These are phyloP conservation scores for Lonicera japonica DNA, from an alignment of 129 eudicot species.

Conservation along the genomic window DNA sequence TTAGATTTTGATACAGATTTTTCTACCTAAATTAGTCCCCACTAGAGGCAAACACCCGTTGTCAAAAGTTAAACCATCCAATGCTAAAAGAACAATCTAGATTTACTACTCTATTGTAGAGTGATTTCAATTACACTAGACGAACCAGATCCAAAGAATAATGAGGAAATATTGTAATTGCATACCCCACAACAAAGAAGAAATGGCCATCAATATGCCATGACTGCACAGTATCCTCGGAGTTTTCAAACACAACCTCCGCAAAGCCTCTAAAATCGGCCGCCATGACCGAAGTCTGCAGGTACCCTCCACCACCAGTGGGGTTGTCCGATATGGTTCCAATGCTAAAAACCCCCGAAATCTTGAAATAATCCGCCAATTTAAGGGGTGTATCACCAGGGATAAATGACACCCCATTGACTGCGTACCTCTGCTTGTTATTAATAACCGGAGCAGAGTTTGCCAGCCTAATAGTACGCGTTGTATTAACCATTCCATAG, in stretches of 20 bases:
- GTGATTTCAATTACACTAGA: no score
- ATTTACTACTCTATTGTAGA: no score
- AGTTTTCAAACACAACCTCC: slow-evolving; percentile 65
- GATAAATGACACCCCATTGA: slow-evolving; percentile 52
- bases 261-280: slow-evolving; percentile 53
- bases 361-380: slow-evolving; percentile 75
- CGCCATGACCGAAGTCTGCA: slow-evolving; percentile 59
- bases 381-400: slow-evolving; percentile 63
- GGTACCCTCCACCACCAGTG: slow-evolving; percentile 35
- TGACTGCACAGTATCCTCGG: slow-evolving; percentile 45
- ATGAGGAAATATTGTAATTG: no score
- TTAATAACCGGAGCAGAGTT: slow-evolving; percentile 53
- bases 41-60: no score
- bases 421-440: slow-evolving; percentile 62
- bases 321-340: slow-evolving; percentile 55
- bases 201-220: slow-evolving; percentile 79
- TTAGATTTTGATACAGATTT: no score
- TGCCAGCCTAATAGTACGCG: slow-evolving; percentile 46
- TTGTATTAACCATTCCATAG: slow-evolving; percentile 61
- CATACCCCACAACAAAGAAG: slow-evolving; percentile 76
- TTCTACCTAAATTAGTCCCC: no score
- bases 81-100: no score
- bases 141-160: no score
- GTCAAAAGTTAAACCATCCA: no score
- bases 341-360: slow-evolving; percentile 60